These are phyloP conservation scores for Limonium bicolor DNA, from an alignment of 148 eudicot species.

Conservation along the genomic window DNA sequence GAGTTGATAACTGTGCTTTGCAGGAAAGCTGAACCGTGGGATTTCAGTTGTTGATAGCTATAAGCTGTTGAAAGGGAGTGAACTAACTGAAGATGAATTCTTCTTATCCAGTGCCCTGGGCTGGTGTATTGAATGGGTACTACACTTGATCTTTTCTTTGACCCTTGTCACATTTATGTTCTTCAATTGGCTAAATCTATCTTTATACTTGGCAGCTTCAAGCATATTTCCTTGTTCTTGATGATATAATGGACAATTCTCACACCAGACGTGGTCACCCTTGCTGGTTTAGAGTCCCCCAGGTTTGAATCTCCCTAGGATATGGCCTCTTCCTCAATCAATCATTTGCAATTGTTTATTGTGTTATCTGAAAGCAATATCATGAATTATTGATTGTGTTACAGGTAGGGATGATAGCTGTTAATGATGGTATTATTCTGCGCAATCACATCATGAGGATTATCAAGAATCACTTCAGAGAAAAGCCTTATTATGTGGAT, in stretches of 20 bases:
- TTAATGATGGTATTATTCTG: slow-evolving; percentile 75
- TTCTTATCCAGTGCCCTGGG: slow-evolving; percentile 85
- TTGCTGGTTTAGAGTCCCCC: slow-evolving; percentile 80
- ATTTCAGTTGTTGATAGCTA: slow-evolving; percentile 89
- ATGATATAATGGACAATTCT: slow-evolving; percentile 82
- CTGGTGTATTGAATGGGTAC: slow-evolving; percentile 99
- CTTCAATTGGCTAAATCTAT: neutral
- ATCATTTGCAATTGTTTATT: neutral
- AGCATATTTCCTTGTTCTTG: slow-evolving; percentile 84
- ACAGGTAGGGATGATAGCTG: slow-evolving; percentile 94
- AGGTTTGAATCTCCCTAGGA: slow-evolving; percentile 24
- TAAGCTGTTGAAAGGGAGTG: slow-evolving; percentile 57
- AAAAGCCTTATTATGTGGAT: slow-evolving; percentile 74
- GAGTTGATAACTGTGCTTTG: slow-evolving; percentile 8
- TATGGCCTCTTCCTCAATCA: neutral
- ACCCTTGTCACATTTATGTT: neutral
- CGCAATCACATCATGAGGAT: slow-evolving; percentile 86
- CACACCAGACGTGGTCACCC: slow-evolving; percentile 86
- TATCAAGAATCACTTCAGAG: slow-evolving; percentile 73
- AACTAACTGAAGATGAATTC: slow-evolving; percentile 63
- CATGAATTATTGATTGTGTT: neutral
- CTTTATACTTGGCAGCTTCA: slow-evolving; percentile 43
- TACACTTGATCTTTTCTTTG: no score
- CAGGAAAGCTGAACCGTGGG: slow-evolving; percentile 91
- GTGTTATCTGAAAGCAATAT: neutral